Evolutionary conservation across 768 basidiomycete genomes (phyloP).

Genomic region (Austroboletus eburneus): DNA sequence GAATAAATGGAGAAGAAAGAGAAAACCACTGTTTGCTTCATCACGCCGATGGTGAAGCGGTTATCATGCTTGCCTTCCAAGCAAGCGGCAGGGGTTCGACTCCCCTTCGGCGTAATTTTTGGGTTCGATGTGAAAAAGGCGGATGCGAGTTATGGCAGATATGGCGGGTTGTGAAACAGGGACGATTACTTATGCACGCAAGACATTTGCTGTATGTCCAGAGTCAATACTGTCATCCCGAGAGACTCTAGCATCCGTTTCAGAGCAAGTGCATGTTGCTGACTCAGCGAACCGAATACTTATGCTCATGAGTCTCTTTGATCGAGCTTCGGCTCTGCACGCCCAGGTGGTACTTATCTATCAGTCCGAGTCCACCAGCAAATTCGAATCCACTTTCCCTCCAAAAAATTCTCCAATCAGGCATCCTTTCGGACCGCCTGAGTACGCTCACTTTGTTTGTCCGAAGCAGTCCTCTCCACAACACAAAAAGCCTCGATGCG

Average conservation of each 20-base stretch:
- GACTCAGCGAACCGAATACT: too few species aligned
- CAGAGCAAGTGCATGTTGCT: too few species aligned
- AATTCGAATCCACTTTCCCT: constrained; percentile 81
- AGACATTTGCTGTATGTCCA: too few species aligned
- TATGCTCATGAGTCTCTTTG: constrained; percentile 25
- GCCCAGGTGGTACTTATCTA: constrained; percentile 40
- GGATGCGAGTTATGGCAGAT: too few species aligned
- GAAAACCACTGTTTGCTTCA: too few species aligned
- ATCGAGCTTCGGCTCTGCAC: constrained; percentile 48
- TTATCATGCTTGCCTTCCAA: constrained; percentile 93
- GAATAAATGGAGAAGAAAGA: too few species aligned
- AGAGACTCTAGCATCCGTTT: too few species aligned
- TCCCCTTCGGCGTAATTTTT: constrained; percentile 51
- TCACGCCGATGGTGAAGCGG: constrained; percentile 77
- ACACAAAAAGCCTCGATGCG: constrained; percentile 72
- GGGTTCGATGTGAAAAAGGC: too few species aligned
- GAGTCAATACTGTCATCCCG: too few species aligned
- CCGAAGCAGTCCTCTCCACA: constrained; percentile 84
- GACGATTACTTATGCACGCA: too few species aligned
- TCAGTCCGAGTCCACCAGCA: constrained; percentile 38
- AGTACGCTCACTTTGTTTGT: constrained; percentile 88
- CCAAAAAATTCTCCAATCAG: constrained; percentile 77
- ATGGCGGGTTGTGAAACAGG: too few species aligned
- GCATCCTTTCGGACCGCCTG: constrained; percentile 88
- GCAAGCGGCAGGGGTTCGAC: constrained; percentile 74